Evolutionary conservation across 108 stramenopile genomes (phyloP), one percentile per base, ranked within the genome.

Genomic region (Skeletonema costatum): DNA sequence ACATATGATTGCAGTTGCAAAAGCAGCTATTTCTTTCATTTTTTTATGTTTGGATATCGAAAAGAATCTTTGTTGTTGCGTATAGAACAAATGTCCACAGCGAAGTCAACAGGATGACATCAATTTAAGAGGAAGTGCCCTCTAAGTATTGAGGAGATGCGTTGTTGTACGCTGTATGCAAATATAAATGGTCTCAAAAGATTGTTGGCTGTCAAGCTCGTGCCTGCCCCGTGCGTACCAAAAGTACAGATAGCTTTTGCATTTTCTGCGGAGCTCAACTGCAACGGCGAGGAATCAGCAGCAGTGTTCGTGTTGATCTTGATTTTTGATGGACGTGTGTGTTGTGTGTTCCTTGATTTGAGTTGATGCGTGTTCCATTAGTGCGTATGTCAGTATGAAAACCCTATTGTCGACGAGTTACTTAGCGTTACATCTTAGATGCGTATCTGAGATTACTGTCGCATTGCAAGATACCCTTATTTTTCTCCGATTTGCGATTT

Each of bases 1-100:
- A 74, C 73, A 33, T 29, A 74, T 41, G 19, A 74, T 10, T 9
- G 51, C 73, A 17, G 36, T 48, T 35, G 73, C 48, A 30, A 64
- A 30, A 19, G 30, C 63, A 17, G 73, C 16, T 32, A 62, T 36
- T 16, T 31, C 30, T 35, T 32, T 65, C 64, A 74, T 74, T 17
- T 12, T 29, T 30, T 31, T 58, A 19, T 31, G n/a, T 30, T n/a
- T 4, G 14, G 16, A 61, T 21, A 2, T 63, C 12, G 6, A 31
- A 33, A 21, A 3, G 60, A 4, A 25, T 63, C 14, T 64, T 64
- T 8, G n/a, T 19, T 33, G 63, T 29, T 13, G 9, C 2, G 6
- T 64, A 16, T 4, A 29, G n/a, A n/a, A 61, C 25, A 4, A 29
- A 64, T 38, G 17, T 19, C 32, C 39, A 41, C 39, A n/a, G 44